phyloP scores from a whole-genome alignment of 768 basidiomycete species.

The Astraeus odoratus region DNA sequence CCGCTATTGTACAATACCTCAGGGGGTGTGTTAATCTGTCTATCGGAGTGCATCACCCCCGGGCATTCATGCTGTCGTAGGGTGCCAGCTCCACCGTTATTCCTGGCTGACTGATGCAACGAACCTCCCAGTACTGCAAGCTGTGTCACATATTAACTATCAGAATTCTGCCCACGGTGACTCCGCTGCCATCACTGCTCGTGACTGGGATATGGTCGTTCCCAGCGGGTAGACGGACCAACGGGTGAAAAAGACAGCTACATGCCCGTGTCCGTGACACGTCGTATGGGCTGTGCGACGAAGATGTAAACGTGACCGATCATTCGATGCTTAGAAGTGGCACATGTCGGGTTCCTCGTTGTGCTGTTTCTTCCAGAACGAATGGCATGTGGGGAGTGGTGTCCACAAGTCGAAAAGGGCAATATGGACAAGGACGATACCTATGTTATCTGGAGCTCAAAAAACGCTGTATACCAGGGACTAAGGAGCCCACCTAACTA shows the following conservation, averaged over 20 bases:
- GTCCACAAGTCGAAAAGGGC: too few relatives aligned
- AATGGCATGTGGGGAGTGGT: slow-evolving; percentile 50
- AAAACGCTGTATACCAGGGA: too few relatives aligned
- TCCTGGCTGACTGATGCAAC: slow-evolving; percentile 51
- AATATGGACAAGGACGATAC: too few relatives aligned
- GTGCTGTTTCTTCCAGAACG: slow-evolving; percentile 59
- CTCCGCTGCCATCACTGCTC: slow-evolving; percentile 37
- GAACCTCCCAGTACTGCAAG: slow-evolving; percentile 44
- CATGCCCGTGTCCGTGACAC: slow-evolving; percentile 19
- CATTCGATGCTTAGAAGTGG: slow-evolving; percentile 60
- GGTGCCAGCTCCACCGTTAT: slow-evolving; percentile 53
- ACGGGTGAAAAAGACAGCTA: slow-evolving; percentile 41
- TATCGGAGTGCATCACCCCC: too few relatives aligned
- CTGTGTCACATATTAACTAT: slow-evolving; percentile 22
- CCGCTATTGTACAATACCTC: too few relatives aligned
- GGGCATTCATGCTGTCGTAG: slow-evolving; percentile 55
- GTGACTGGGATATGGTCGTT: slow-evolving; percentile 38
- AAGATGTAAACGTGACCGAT: slow-evolving; percentile 46
- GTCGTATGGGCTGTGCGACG: slow-evolving; percentile 40
- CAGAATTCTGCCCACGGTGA: slow-evolving; percentile 32
- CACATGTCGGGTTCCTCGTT: slow-evolving; percentile 43
- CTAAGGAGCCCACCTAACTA: neutral
- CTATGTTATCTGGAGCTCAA: too few relatives aligned
- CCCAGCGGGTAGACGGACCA: slow-evolving; percentile 45
- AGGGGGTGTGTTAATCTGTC: too few relatives aligned